Evolutionary conservation across 345 rosid genomes (phyloP).

Genomic region (Cardamine resedifolia): DNA sequence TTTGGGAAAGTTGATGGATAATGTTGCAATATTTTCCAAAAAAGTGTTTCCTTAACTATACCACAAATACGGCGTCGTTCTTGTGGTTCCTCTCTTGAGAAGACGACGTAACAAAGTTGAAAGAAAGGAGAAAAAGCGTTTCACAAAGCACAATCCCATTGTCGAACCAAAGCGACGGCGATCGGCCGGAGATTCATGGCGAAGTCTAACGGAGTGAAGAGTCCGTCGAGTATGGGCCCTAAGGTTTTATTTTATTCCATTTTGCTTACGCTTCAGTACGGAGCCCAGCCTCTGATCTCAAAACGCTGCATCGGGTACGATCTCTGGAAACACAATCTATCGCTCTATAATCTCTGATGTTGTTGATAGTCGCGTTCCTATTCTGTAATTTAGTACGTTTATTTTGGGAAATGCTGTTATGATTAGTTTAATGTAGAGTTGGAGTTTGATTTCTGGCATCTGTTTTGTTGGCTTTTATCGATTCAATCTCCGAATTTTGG

Average conservation of each 20-base stretch:
- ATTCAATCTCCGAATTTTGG: not conserved
- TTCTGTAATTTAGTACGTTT: not conserved
- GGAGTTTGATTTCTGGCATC: slow-evolving; percentile 8
- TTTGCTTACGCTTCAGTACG: slow-evolving; percentile 83
- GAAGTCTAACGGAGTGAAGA: slow-evolving; percentile 36
- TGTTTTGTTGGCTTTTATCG: not conserved
- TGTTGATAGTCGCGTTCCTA: not conserved
- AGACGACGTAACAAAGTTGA: slow-evolving; percentile 11
- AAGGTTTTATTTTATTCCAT: slow-evolving; percentile 67
- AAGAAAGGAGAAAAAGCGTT: not conserved
- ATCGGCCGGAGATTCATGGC: slow-evolving; percentile 40
- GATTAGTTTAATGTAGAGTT: not conserved
- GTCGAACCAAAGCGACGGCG: slow-evolving; percentile 19
- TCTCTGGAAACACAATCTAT: not conserved
- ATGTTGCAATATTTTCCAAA: not conserved
- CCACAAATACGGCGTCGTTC: slow-evolving; percentile 20
- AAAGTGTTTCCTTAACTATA: not conserved
- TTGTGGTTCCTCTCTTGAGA: not conserved
- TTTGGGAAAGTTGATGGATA: not conserved
- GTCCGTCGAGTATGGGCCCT: slow-evolving; percentile 39
- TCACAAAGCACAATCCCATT: not conserved
- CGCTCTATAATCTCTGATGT: not conserved
- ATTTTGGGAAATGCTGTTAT: not conserved
- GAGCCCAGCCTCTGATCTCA: slow-evolving; percentile 93
- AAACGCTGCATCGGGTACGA: slow-evolving; percentile 75